Conservation (phyloP, 2,329 filamentous ascomycete genomes). For the Leptosphaerulina australis region DNA sequence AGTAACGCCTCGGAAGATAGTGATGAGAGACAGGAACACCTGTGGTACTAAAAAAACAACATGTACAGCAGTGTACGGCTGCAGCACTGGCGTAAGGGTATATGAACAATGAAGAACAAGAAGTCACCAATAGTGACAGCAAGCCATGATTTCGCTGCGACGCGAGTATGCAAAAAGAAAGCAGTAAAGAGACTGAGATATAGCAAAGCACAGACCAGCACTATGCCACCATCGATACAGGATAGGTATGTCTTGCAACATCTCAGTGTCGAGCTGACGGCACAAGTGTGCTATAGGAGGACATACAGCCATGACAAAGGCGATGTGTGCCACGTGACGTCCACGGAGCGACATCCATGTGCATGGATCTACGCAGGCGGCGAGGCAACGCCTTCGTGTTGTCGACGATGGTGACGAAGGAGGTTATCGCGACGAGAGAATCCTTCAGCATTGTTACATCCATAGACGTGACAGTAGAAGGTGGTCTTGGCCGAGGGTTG, state of each 20-base stretch:
- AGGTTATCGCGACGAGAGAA: conserved; percentile 47
- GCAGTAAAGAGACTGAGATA: background rate
- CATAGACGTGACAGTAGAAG: conserved; percentile 33
- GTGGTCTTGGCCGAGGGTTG: conserved; percentile 16
- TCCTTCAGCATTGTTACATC: conserved; percentile 36
- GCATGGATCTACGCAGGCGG: background rate
- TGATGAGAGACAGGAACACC: background rate
- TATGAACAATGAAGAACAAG: conserved; percentile 8
- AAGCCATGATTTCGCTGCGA: no score
- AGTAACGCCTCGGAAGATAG: background rate
- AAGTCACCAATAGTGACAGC: background rate
- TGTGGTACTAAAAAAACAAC: conserved; percentile 3
- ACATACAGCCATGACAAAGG: no score
- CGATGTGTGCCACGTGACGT: no score
- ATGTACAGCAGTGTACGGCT: conserved; percentile 4
- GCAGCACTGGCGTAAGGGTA: conserved; percentile 5
- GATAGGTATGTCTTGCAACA: no score
- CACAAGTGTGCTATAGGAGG: no score
- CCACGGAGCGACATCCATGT: background rate
- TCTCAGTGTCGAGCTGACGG: no score
- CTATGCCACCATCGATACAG: no score
- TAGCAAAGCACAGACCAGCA: no score
- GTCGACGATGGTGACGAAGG: conserved; percentile 40
- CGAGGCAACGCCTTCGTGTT: conserved; percentile 26
- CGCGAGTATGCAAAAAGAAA: background rate